Evolutionary conservation across 495 filamentous ascomycete genomes (phyloP).

Genomic region (Astrothelium macrocarpum): DNA sequence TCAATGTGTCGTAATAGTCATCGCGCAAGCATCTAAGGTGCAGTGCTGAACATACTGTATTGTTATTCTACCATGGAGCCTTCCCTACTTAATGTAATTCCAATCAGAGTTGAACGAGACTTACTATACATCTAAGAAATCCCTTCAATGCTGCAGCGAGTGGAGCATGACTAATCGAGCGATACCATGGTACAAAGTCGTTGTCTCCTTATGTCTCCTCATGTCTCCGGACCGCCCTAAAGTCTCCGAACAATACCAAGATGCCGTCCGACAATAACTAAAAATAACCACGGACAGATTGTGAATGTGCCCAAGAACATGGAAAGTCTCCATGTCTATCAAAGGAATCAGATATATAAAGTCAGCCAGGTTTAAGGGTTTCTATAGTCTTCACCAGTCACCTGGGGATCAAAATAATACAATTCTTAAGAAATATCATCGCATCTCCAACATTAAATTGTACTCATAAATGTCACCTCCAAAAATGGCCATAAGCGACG

Average conservation of each 20-base stretch:
- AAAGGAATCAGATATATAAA: not conserved
- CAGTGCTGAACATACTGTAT: not conserved
- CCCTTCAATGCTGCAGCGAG: no score
- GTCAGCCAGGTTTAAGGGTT: no score
- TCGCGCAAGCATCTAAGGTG: not conserved
- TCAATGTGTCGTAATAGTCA: not conserved
- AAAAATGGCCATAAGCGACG: not conserved
- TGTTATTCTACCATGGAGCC: not conserved
- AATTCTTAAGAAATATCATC: no score
- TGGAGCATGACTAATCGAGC: no score
- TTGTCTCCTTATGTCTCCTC: not conserved
- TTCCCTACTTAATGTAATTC: not conserved
- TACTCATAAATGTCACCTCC: not conserved
- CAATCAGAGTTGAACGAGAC: not conserved
- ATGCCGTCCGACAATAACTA: not conserved
- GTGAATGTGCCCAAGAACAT: not conserved
- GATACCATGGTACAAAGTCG: not conserved
- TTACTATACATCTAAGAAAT: no score
- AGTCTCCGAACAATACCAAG: not conserved
- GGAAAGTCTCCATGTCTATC: not conserved
- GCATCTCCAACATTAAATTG: no score
- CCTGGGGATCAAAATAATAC: no score
- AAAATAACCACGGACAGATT: not conserved
- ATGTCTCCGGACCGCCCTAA: not conserved
- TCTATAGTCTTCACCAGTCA: no score